Base-by-base conservation (phyloP, 2,329 filamentous ascomycete species). In the Sporothrix luriei region DNA sequence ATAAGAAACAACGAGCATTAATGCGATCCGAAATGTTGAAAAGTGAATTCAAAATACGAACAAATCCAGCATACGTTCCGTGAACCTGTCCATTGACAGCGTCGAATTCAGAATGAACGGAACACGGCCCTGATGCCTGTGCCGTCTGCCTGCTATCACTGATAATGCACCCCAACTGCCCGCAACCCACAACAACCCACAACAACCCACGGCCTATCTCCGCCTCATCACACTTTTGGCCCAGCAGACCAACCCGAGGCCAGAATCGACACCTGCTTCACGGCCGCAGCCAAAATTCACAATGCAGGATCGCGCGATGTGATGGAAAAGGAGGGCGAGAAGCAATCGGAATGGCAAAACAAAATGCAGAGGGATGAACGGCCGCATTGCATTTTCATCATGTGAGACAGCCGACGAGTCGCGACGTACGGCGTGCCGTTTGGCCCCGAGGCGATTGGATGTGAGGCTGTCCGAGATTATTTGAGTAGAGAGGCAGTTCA, bases 1-100 rank as follows among this genome's bases (percentile, higher is more conserved):
- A n/a, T n/a, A n/a, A 10, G 19, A 61, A 40, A 61, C 55, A 61
- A 61, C 55, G 33, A 61, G 55, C 55, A 61, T 61, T 61, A 13
- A 43, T 61, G 55, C 55, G 55, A 61, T 24, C 33, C 24, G 11
- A 33, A 33, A 33, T 7, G 4, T 6, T 6, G 33, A 33, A 7
- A 6, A 5, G 33, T 33, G 33, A 33, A 4, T 33, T 33, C 6
- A 29, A 33, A 33, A 33, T 33, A 33, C 29, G 29, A 5, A 29
- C 3, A 29, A 29, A 29, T 29, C 3, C 29, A 29, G 29, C 29
- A 29, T 29, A 29, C 5, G 29, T 33, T 3, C 10, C 16, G 21
- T 24, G 19, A 14, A 4, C n/a, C 16, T 43, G n/a, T 43, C 55
- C 33, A 61, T 61, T 61, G 55, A n/a, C 55, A 43, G 55, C 55